phyloP scores from a whole-genome alignment of 2,329 filamentous ascomycete genomes.

The Xylariaceae sp. region DNA sequence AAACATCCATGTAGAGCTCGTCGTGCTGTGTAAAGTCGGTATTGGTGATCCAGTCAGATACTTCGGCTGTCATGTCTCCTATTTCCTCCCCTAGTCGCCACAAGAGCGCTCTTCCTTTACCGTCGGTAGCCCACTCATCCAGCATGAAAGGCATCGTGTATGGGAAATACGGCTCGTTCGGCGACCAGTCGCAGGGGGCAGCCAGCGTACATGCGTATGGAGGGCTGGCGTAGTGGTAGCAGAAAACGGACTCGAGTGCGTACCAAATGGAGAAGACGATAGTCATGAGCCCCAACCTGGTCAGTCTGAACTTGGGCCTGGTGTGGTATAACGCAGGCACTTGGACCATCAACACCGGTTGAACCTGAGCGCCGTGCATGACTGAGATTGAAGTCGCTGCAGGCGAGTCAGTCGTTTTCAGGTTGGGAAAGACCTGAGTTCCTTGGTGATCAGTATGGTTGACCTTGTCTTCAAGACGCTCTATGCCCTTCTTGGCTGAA shows the following conservation, averaged over 20 bases:
- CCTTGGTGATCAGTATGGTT: slow-evolving; percentile 29
- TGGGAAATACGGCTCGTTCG: slow-evolving; percentile 54
- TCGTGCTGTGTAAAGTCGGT: slow-evolving; percentile 38
- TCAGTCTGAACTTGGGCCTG: slow-evolving; percentile 38
- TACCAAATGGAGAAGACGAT: slow-evolving; percentile 44
- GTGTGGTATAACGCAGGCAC: slow-evolving; percentile 40
- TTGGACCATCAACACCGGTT: slow-evolving; percentile 32
- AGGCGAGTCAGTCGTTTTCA: slow-evolving; percentile 2
- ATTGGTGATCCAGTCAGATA: slow-evolving; percentile 37
- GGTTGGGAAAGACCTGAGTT: slow-evolving; percentile 7
- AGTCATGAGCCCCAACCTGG: slow-evolving; percentile 38
- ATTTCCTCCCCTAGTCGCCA: slow-evolving; percentile 34
- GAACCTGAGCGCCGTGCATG: background rate
- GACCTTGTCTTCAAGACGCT: slow-evolving; percentile 47
- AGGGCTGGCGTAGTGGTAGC: slow-evolving; percentile 46
- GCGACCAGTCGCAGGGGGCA: slow-evolving; percentile 46
- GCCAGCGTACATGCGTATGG: slow-evolving; percentile 35
- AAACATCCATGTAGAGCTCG: slow-evolving; percentile 35
- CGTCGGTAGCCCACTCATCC: slow-evolving; percentile 52
- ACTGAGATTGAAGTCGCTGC: background rate
- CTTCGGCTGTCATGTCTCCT: slow-evolving; percentile 40
- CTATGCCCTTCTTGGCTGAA: slow-evolving; percentile 50
- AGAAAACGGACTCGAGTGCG: slow-evolving; percentile 45
- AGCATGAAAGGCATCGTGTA: slow-evolving; percentile 53
- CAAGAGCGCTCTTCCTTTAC: slow-evolving; percentile 35